Base-by-base conservation (phyloP, 2,329 filamentous ascomycete genomes). In the Fusarium poae region DNA sequence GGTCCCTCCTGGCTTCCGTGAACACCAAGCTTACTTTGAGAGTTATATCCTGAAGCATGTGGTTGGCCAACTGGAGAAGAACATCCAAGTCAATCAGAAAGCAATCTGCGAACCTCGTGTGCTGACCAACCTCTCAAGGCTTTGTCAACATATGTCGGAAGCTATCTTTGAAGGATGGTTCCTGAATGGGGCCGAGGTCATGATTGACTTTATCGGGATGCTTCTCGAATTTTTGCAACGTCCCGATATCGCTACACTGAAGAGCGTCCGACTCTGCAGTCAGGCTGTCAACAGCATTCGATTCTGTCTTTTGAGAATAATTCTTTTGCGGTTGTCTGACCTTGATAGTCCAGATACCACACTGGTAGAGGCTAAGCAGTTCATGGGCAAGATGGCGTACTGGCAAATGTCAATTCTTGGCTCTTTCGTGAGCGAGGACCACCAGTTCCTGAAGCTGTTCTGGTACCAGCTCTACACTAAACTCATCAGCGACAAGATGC, bases 121-220 rank as follows among this genome's bases (percentile, higher is more conserved):
- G 1, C 82, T 99, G 50, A 95, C 91, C 6, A 99, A 99, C 71
- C 84, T 99, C 75, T 90, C 92, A 1, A 88, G 94, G 15, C 91
- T 97, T 67, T 89, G 90, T 32, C 83, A 88, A 4, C 93, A 98
- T 75, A 87, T 98, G 77, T 88, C 91, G 1, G 96, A 99, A 77
- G 92, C 93, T 8, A 91, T 97, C 15, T 97, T 96, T 70, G 96
- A 98, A 79, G 96, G 96, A 18, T 97, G 94, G 93, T 98, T 98
- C 75, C 88, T 97, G 67, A 91, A 96, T 69, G 95, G 95, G 2
- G 92, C 92, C 2, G 92, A 94, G 72, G 85, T 89, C 6, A 86
- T 96, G 71, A 85, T 98, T 32, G 94, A 98, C 73, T 97, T 97
- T 73, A 87, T 91, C 5, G 96, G 95, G 2, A 89, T 91, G 54